Base-by-base conservation (phyloP, 768 basidiomycete genomes). In the Mycena latifolia region DNA sequence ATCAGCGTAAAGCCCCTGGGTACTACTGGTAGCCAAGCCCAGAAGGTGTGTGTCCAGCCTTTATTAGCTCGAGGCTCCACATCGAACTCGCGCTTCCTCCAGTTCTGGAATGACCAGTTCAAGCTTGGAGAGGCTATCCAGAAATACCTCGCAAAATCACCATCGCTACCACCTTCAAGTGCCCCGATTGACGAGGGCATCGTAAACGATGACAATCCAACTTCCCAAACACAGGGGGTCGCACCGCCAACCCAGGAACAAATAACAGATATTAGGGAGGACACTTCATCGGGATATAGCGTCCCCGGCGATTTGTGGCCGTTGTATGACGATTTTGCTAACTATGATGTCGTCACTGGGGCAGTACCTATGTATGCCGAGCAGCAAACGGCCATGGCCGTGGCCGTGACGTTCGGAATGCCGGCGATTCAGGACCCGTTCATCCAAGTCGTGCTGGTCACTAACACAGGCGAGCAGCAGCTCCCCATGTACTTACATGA, bases 381-480 rank as follows among this genome's bases (percentile, higher is more conserved):
- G 3, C 53, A 54, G n/a, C 33, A 54, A 39, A 14, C 22, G n/a
- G 1, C 2, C 2, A 39, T 54, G 53, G 24, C 22, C 22, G 3
- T 17, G 12, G 35, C 35, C 3, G 53, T 54, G 9, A 25, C 25
- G n/a, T 3, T 24, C 24, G 53, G 53, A 12, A 22, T 37, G 31
- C 33, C 53, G 11, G 33, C n/a, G 25, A 54, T 54, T 25, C 33
- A 39, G 53, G 35, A 37, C 22, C 53, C 53, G 22, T 54, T 54
- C 53, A 24, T 37, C 15, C 53, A 54, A 24, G 53, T 54, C 53
- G 53, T 54, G 24, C 53, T 54, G 53, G 35, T 54, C 31, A 54
- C 53, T 14, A 15, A 54, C 24, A 20, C 20, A 37, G 53, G 53
- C 53, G 39, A 54, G 53, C 31, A 54, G 35, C 20, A 33, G 27